Evolutionary conservation across 352 stramenopile genomes (phyloP).

Genomic region (Pythium diclinum): DNA sequence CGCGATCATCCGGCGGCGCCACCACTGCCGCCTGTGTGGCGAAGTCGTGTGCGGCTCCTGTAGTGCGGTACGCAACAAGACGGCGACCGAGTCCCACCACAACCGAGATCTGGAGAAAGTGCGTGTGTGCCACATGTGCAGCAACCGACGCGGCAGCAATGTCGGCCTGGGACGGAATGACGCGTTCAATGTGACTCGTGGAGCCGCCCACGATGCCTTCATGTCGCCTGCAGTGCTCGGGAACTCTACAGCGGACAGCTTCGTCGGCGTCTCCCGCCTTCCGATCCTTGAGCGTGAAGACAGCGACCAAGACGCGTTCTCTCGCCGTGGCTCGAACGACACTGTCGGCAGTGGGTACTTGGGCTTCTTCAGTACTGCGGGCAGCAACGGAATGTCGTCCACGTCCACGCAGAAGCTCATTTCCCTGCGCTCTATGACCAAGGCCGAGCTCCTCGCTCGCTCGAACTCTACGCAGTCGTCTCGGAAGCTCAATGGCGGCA

Average conservation of each 20-base stretch:
- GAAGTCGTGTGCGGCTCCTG: slow-evolving; percentile 62
- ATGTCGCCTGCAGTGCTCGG: neutral
- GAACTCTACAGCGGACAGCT: neutral
- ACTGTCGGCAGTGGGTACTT: slow-evolving; percentile 27
- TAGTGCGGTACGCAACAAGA: slow-evolving; percentile 39
- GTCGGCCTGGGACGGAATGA: neutral
- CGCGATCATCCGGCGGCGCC: slow-evolving; percentile 45
- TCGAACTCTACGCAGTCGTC: slow-evolving; percentile 7
- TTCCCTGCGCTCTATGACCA: slow-evolving; percentile 50
- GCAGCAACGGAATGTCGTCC: neutral
- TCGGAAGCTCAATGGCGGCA: neutral
- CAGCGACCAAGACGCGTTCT: slow-evolving; percentile 1
- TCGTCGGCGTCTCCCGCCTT: neutral
- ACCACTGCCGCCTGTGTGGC: slow-evolving; percentile 66
- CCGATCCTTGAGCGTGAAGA: neutral
- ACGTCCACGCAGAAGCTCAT: slow-evolving; percentile 50
- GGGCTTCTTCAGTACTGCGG: slow-evolving; percentile 21
- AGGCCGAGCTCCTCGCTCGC: slow-evolving; percentile 8
- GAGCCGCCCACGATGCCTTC: neutral
- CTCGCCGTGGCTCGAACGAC: slow-evolving; percentile 3
- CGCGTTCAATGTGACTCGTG: neutral
- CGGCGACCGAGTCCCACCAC: slow-evolving; percentile 24
- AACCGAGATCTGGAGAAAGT: slow-evolving; percentile 48
- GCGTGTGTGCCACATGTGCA: slow-evolving; percentile 67
- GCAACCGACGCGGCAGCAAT: slow-evolving; percentile 41